Evolutionary conservation across 192 early-diverging fungal species (phyloP), one percentile per base, ranked within the genome.

Genomic region (Coemansia sp.): DNA sequence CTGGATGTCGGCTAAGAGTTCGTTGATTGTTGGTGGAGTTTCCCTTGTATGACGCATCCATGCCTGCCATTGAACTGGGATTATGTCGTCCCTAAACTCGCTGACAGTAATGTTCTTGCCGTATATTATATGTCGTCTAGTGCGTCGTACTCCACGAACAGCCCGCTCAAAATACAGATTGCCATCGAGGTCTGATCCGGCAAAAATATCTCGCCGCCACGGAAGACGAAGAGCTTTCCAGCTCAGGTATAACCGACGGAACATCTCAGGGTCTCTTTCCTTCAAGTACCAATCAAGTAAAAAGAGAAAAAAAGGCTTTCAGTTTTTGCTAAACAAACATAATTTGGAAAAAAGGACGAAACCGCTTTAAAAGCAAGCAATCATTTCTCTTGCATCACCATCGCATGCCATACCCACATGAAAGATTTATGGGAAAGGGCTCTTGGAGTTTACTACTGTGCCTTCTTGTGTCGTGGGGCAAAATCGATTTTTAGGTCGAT

Each of bases 51-150:
- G 79, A 16, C 74, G 79, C 74, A 81, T 72, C 79, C 79, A 81
- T 40, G 79, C 79, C 43, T 81, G 79, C 79, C 79, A 81, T 59
- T 81, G 79, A 39, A 73, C 64, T 15, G 79, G 79, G n/a, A 81
- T 81, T 16, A 53, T 59, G 46, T 66, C 46, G 60, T 81, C 79
- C 29, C 21, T 72, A 37, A 67, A 81, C 40, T 75, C 74, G 64
- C 63, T 68, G 53, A 75, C 51, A 18, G 59, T 20, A 21, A 81
- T 30, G 20, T 66, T 29, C 37, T 76, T 58, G 2, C 39, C 59
- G 40, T 81, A 81, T 30, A 75, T 8, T 15, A 81, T 71, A 25
- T 58, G 66, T 13, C 79, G 73, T 3, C 79, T 69, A 9, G 69
- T 35, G 43, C 79, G 72, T 16, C 26, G 29, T 33, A 67, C 42